Evolutionary conservation across 2,329 filamentous ascomycete genomes (phyloP), one percentile per base, ranked within the genome.

Genomic region (Xylariaceae sp.): DNA sequence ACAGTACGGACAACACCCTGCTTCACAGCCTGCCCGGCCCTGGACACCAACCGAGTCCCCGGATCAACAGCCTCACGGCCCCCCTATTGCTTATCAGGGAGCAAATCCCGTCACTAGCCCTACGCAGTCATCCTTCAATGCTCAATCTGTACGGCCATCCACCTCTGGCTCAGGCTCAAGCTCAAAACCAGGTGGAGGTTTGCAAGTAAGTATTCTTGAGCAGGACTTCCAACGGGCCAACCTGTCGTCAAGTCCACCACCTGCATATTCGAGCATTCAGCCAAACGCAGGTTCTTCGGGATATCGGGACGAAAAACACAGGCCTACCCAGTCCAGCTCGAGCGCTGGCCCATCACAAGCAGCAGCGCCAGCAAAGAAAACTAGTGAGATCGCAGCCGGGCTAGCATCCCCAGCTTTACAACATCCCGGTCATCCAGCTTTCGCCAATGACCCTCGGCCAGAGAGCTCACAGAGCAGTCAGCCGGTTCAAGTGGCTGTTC

Each of bases 1-100:
- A 29, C 87, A 93, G 45, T 96, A 95, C 61, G 78, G 74, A 17
- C 69, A 74, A 28, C 69, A 73, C 40, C 67, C 69, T 41, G 68
- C 69, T 26, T 60, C 64, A 24, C 68, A 66, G 13, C 71, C 67
- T 19, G 60, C 74, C 19, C 78, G 91, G 36, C 90, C 90, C 22
- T 97, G 91, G 93, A 97, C 91, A 9, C 93, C 93, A 1, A 97
- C 93, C 3, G 93, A 98, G 62, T 77, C 83, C 43, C 89, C 90
- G 1, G 89, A 89, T 24, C 84, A 83, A 47, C 85, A 89, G 39
- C 88, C 89, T 4, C 89, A 95, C 67, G 90, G 90, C 0, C 89
- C 89, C 22, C 89, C 91, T 1, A 89, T 87, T 0, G 85, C 95
- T 1, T 97, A 96, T 54, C 91, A 96, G 65, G 93, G 93, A 6